Percentiles rank a stretch among this genome's conserved stretches.
Evolutionary conservation across 2,329 filamentous ascomycete genomes (phyloP).

Genomic region (Scortechinia acanthostroma): DNA sequence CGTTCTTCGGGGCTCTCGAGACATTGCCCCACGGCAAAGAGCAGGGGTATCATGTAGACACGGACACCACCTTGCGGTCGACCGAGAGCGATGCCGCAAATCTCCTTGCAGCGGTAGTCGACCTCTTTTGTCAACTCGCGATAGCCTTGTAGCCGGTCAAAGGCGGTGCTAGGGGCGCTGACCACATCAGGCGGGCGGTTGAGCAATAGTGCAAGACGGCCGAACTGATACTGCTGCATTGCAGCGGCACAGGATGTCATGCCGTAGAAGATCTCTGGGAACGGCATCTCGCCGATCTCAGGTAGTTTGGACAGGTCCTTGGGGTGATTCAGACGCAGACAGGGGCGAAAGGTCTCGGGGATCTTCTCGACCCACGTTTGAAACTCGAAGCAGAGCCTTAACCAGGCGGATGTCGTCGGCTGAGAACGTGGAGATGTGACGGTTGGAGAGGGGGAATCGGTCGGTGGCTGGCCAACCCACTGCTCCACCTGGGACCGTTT

Average conservation of each 20-base stretch:
- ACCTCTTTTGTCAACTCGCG: conserved; percentile 1
- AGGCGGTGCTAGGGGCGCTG: background rate
- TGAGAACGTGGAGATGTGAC: background rate
- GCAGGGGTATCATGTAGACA: background rate
- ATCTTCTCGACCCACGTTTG: background rate
- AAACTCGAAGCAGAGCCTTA: background rate
- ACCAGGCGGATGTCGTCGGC: background rate
- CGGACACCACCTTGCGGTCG: background rate
- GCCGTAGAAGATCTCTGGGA: background rate
- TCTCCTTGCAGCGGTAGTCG: background rate
- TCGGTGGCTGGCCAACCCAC: too few relatives aligned
- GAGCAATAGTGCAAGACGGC: background rate
- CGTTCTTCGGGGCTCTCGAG: background rate
- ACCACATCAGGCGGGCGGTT: background rate
- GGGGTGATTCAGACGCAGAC: background rate
- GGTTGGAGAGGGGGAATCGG: too few relatives aligned
- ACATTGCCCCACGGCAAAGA: background rate
- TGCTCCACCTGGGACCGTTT: background rate
- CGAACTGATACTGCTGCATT: conserved; percentile 2
- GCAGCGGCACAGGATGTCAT: background rate
- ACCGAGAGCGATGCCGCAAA: background rate
- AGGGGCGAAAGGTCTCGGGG: background rate
- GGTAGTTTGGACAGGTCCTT: background rate
- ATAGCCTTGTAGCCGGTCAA: background rate
- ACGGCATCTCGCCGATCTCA: background rate